Evolutionary conservation across 2,329 filamentous ascomycete genomes (phyloP), one percentile per base, ranked within the genome.

Genomic region (Neophaeococcomyces aloes): DNA sequence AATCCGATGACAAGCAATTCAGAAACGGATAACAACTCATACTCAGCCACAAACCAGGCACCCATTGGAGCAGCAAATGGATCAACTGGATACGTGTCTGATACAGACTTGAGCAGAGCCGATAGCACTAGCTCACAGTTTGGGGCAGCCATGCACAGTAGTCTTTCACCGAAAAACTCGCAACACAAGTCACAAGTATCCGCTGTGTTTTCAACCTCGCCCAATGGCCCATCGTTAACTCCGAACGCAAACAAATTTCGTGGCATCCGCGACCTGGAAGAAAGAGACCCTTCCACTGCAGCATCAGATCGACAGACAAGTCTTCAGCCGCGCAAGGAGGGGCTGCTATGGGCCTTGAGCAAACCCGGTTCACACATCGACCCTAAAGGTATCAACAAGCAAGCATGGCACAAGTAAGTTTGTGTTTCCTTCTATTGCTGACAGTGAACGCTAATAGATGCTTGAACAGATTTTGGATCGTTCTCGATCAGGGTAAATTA

Each of bases 391-490:
- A 71, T 98, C 55, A 96, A 95, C 59, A 95, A 96, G 61, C 87
- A 94, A 64, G 88, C 86, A 39, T 98, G 91, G 91, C 91, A 98
- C 64, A 98, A 98, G 23, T 94, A 70, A 67, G 83, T 75, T 11
- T 5, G 10, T 23, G 27, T 29, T 15, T 4, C 7, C n/a, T 31
- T 19, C 36, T 38, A 19, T 39, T 27, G 19, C 27, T 31, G 25
- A 18, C 17, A 33, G 35, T 33, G n/a, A 10, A 37, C 42, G 29
- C 54, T 27, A 23, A 21, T 10, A 15, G 14, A n/a, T 19, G 10
- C 55, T 93, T 87, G 5, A 5, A 27, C 10, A 27, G 23, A 59
- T 98, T 96, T 65, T 98, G 91, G 91, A 93, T 98, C 51, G 91
- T 98, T 2, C 72, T 98, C 34, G 93, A 96, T 60, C 88, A 94